phyloP scores from a whole-genome alignment of 768 basidiomycete genomes.

The Phanerochaete carnosa region DNA sequence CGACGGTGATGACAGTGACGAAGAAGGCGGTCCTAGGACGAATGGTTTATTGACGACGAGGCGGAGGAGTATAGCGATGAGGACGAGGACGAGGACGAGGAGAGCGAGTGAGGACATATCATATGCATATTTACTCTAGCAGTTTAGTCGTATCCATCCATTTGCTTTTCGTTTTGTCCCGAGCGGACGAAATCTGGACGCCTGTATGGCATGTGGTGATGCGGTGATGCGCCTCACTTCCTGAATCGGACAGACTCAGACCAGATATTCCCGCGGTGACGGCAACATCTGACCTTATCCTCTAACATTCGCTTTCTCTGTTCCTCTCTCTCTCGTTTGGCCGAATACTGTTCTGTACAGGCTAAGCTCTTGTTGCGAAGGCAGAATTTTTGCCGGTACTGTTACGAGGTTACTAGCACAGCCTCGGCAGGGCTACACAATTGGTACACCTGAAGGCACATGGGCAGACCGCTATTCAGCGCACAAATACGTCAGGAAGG shows the following conservation, averaged over 20 bases:
- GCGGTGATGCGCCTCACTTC: neutral
- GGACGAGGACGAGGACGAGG: conserved; percentile 48
- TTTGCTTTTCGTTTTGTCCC: neutral
- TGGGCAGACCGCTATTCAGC: conserved; percentile 18
- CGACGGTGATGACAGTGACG: conserved; percentile 44
- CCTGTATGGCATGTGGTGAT: neutral
- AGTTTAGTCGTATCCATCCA: neutral
- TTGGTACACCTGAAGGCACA: conserved; percentile 4
- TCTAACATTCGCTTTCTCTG: neutral
- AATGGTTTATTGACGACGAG: conserved; percentile 53
- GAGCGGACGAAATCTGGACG: neutral
- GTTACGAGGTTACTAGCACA: neutral
- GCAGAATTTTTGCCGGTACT: neutral
- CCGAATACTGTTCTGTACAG: neutral
- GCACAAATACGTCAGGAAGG: conserved; percentile 9
- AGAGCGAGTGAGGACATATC: conserved; percentile 20
- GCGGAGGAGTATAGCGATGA: conserved; percentile 51
- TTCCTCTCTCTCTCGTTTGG: neutral
- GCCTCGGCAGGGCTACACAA: conserved; percentile 4
- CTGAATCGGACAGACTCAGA: neutral
- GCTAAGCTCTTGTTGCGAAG: neutral
- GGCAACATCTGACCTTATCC: neutral
- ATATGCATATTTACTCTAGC: neutral
- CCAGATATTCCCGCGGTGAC: neutral
- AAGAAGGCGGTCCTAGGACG: conserved; percentile 14